A percentile compares a stretch with the other conserved stretches of the same genome.
phyloP scores from a whole-genome alignment of 2,329 filamentous ascomycete genomes.

The Bipolaris zeicola region DNA sequence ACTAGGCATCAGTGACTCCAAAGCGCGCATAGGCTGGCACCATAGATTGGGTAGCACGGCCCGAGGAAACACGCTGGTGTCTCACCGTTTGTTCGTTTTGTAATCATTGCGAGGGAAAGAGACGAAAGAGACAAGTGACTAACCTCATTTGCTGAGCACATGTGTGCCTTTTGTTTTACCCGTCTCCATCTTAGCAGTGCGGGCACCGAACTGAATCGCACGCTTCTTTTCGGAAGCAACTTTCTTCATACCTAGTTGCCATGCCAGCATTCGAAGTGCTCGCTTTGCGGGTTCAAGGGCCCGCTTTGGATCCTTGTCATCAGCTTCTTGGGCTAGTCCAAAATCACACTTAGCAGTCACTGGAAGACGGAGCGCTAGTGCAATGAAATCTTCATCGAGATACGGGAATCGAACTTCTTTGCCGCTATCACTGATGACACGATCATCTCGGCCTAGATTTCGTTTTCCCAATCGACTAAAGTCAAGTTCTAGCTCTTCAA shows the following conservation, averaged over 20 bases:
- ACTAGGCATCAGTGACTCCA: conserved; percentile 30
- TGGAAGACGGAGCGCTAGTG: conserved; percentile 74
- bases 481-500: conserved; percentile 84
- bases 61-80: conserved; percentile 30
- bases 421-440: conserved; percentile 86
- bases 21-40: conserved; percentile 13
- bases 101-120: conserved; percentile 39
- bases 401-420: conserved; percentile 89
- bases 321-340: conserved; percentile 45
- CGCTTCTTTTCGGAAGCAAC: conserved; percentile 91
- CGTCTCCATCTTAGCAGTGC: conserved; percentile 53
- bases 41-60: conserved; percentile 5
- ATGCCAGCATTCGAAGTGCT: conserved; percentile 76
- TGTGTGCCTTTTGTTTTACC: conserved; percentile 57
- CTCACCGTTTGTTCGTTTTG: conserved; percentile 31
- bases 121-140: conserved; percentile 16
- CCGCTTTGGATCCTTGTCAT: conserved; percentile 28
- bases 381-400: conserved; percentile 84
- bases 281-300: conserved; percentile 79
- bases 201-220: conserved; percentile 65
- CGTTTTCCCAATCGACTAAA: conserved; percentile 84
- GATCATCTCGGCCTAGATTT: conserved; percentile 94
- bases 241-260: conserved; percentile 70
- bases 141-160: conserved; percentile 43
- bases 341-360: conserved; percentile 92